These are phyloP conservation scores for Teunomyces atbi DNA, from an alignment of 805 yeast genomes.

Conservation along the genomic window DNA sequence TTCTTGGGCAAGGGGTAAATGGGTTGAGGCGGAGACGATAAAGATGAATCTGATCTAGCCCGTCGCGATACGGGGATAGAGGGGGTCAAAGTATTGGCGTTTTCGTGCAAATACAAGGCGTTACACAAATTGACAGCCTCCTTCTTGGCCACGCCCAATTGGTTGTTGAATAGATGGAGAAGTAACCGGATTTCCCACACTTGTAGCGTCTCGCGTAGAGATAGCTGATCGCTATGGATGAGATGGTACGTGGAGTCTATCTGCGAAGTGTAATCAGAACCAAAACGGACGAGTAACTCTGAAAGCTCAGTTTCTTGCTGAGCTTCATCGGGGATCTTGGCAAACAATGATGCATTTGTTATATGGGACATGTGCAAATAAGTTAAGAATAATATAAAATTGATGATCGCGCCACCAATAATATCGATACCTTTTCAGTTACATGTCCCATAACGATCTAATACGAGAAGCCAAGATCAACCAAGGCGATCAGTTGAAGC, in stretches of 20 bases:
- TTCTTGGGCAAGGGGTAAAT: conserved; percentile 39
- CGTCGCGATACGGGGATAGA: not conserved
- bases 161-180: conserved; percentile 28
- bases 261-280: conserved; percentile 6
- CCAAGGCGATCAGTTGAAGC: conserved; percentile 27
- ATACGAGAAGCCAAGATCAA: conserved; percentile 33
- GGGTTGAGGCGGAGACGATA: conserved; percentile 11
- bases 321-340: conserved; percentile 12
- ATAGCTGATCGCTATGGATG: conserved; percentile 9
- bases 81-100: conserved; percentile 8
- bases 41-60: conserved; percentile 1
- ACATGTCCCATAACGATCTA: conserved; percentile 23
- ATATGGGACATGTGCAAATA: conserved; percentile 7
- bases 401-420: not conserved
- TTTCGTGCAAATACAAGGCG: conserved; percentile 32
- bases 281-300: not conserved
- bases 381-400: not conserved
- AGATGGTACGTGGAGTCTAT: conserved; percentile 16
- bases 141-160: conserved; percentile 28
- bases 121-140: conserved; percentile 40
- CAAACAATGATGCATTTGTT: conserved; percentile 14
- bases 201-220: conserved; percentile 13
- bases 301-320: not conserved
- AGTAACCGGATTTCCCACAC: conserved; percentile 40
- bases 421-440: conserved; percentile 5